These are phyloP conservation scores for Cyberlindnera maclurae DNA, from an alignment of 805 yeast species.

Conservation along the genomic window DNA sequence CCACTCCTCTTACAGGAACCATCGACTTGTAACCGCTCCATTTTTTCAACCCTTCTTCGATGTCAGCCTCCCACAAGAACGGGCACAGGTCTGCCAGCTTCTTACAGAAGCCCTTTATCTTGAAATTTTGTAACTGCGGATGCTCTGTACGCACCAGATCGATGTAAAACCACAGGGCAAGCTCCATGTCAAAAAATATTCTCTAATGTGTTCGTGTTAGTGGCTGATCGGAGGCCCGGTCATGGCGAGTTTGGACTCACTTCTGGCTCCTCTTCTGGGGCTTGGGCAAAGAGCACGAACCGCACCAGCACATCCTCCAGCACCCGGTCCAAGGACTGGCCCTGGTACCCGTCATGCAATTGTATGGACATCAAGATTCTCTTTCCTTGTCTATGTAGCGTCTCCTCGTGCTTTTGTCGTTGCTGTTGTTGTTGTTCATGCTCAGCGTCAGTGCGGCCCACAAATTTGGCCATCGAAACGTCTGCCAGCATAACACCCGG, in stretches of 20 bases:
- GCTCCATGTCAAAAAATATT: conserved; percentile 90
- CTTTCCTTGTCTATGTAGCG: background rate
- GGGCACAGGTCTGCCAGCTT: conserved; percentile 65
- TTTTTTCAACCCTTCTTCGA: conserved; percentile 65
- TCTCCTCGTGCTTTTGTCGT: background rate
- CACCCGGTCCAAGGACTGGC: conserved; percentile 62
- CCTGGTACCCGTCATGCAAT: conserved; percentile 46
- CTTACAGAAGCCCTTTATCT: conserved; percentile 69
- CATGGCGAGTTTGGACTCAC: conserved; percentile 11
- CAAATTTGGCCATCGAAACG: background rate
- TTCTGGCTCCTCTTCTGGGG: conserved; percentile 25
- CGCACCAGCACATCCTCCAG: conserved; percentile 84
- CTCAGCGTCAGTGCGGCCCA: background rate
- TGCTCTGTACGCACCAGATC: conserved; percentile 73
- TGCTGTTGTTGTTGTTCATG: conserved; percentile 1
- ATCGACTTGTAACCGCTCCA: conserved; percentile 82
- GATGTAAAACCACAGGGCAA: conserved; percentile 95
- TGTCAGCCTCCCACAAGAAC: conserved; percentile 78
- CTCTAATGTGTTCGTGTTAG: conserved; percentile 28
- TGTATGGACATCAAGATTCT: conserved; percentile 50
- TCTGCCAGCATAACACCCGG: background rate
- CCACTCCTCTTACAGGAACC: conserved; percentile 96
- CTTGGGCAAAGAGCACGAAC: conserved; percentile 70
- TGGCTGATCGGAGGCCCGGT: no score
- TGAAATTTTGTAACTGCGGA: conserved; percentile 69